Base-by-base conservation (phyloP, 345 rosid species). In the Chamaenerion angustifolium region DNA sequence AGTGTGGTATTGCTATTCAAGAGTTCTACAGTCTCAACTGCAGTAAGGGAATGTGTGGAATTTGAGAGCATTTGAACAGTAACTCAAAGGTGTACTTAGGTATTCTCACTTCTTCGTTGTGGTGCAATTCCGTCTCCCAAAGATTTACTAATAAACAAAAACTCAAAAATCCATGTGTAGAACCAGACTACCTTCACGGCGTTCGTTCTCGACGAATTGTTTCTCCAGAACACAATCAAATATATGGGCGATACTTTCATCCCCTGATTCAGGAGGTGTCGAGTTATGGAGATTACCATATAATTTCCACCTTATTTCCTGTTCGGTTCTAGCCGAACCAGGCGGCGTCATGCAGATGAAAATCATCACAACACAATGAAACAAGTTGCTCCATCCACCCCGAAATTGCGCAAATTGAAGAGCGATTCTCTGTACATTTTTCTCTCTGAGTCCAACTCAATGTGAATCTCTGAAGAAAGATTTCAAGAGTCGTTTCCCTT, bases 161-260 rank as follows among this genome's bases (percentile, higher is more conserved):
- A 21, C 25, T 21, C 25, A 23, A 31, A n/a, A 45, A 12, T 14
- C n/a, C 21, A 11, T 11, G 42, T 23, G 19, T 11, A 35, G 21
- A 15, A 12, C 25, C 12, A 56, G 3, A 21, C 31, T 45, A 92
- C 98, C 98, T 72, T 83, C 89, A 68, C 85, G 74, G 45, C 79
- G 95, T 45, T 92, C 98, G 60, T 82, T 82, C 42, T 87, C 94
- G 13, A 93, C 71, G 75, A 93, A 87, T 64, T 88, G 96, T 63
- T 93, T 93, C 71, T 88, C 86, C 12, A 93, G 84, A 53, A 88
- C 96, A 21, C 80, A 75, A 71, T 85, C 95, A 76, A 93, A 88
- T 80, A 93, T 93, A 70, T 85, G 61, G n/a, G 96, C 96, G 35
- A 93, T 82, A 55, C 86, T 93, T 10, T 80, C 88, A 40, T 82